A percentile compares a stretch with the other conserved stretches of the same genome.
Conservation (phyloP, 2,329 filamentous ascomycete genomes). For the Peltaster fructicola region DNA sequence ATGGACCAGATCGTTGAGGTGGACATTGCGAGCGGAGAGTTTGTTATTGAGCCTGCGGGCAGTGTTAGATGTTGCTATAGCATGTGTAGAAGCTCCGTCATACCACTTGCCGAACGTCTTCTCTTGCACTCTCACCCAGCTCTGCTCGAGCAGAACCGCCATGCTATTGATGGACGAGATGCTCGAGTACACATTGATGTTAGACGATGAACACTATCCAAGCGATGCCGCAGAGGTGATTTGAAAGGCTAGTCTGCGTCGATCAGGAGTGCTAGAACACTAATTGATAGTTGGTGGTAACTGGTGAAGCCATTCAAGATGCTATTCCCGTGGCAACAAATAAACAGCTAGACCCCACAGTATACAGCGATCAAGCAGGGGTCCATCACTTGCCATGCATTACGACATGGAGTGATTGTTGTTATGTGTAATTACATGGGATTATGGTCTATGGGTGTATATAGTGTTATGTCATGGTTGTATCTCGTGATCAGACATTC, state of each 20-base stretch:
- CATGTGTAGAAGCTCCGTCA: not conserved
- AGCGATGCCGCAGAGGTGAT: conserved; percentile 1
- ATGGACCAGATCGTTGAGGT: conserved; percentile 69
- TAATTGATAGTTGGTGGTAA: not conserved
- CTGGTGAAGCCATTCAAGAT: conserved; percentile 5
- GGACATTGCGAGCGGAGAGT: conserved; percentile 57
- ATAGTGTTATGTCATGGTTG: no score
- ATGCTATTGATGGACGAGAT: conserved; percentile 5
- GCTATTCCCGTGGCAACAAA: conserved; percentile 4
- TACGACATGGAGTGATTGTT: no score
- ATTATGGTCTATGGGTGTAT: no score
- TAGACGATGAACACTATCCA: not conserved
- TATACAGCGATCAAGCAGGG: no score
- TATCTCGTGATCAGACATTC: no score
- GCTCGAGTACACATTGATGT: conserved; percentile 1
- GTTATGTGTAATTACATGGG: no score
- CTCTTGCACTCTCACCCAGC: conserved; percentile 68
- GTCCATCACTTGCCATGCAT: no score
- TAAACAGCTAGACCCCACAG: no score
- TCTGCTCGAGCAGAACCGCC: conserved; percentile 38
- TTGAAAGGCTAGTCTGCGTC: not conserved
- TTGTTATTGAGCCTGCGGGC: conserved; percentile 76
- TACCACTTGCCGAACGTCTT: conserved; percentile 99
- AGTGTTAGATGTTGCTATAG: not conserved
- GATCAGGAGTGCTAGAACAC: not conserved